Conservation (phyloP, 75 land plant species). For the Sequoia sempervirens region DNA sequence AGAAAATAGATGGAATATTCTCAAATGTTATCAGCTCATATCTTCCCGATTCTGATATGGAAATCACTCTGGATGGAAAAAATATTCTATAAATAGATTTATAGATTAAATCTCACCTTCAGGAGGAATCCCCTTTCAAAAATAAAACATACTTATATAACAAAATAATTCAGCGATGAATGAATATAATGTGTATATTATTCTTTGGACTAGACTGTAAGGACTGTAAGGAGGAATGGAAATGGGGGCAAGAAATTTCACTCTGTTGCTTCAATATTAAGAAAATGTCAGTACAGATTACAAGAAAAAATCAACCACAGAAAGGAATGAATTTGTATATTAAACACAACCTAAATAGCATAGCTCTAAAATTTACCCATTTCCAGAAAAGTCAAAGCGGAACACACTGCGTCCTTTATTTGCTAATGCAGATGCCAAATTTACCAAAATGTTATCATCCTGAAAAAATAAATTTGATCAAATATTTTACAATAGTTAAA, state of each 20-base stretch:
- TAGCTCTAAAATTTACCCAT: constrained; percentile 17
- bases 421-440: constrained; percentile 25
- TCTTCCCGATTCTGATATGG: not conserved
- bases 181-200: not conserved
- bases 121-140: not conserved
- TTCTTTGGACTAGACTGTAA: not conserved
- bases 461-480: constrained; percentile 2
- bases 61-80: not conserved
- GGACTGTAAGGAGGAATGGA: not conserved
- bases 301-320: not conserved
- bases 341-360: not conserved
- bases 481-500: not conserved
- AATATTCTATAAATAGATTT: not conserved
- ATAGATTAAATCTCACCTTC: not conserved
- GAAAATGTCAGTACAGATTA: not conserved
- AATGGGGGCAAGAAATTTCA: not conserved
- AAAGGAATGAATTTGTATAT: not conserved
- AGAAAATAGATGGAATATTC: not conserved
- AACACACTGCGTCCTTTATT: constrained; percentile 21
- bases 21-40: not conserved
- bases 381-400: constrained; percentile 64
- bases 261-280: not conserved
- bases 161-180: not conserved
- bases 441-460: constrained; percentile 16
- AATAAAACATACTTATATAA: not conserved